Evolutionary conservation across 2,329 filamentous ascomycete genomes (phyloP).

Genomic region (Trichoderma aggressivum): DNA sequence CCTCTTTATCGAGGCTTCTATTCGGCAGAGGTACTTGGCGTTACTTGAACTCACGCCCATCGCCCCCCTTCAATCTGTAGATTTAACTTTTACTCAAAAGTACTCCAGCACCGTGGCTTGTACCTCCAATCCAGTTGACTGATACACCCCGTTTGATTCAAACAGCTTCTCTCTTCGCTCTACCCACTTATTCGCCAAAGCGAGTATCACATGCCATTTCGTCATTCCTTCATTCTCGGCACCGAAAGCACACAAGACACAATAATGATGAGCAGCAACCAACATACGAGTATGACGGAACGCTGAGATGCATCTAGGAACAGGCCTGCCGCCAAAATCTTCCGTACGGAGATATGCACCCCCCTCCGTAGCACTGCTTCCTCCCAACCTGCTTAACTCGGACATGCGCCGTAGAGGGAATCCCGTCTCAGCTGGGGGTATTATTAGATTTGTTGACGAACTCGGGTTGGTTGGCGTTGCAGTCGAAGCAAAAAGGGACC

Average conservation of each 20-base stretch:
- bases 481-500: not conserved
- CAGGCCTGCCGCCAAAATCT: not conserved
- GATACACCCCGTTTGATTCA: not conserved
- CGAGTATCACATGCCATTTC: constrained; percentile 20
- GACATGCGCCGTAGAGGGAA: not conserved
- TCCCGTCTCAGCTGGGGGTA: not conserved
- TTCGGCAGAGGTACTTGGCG: not conserved
- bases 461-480: not conserved
- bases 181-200: constrained; percentile 5
- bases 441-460: not conserved
- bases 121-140: not conserved
- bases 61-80: not conserved
- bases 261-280: constrained; percentile 1
- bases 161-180: not conserved
- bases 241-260: not conserved
- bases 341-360: constrained; percentile 9
- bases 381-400: not conserved
- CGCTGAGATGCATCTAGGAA: constrained; percentile 15
- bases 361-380: not conserved
- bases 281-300: constrained; percentile 10
- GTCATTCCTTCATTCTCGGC: not conserved
- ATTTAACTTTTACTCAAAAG: not conserved
- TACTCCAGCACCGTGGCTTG: not conserved
- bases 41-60: not conserved
- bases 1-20: not conserved